Percentiles rank a stretch among this genome's conserved stretches.
phyloP scores from a whole-genome alignment of 129 eudicot species.

The Arctium minus region DNA sequence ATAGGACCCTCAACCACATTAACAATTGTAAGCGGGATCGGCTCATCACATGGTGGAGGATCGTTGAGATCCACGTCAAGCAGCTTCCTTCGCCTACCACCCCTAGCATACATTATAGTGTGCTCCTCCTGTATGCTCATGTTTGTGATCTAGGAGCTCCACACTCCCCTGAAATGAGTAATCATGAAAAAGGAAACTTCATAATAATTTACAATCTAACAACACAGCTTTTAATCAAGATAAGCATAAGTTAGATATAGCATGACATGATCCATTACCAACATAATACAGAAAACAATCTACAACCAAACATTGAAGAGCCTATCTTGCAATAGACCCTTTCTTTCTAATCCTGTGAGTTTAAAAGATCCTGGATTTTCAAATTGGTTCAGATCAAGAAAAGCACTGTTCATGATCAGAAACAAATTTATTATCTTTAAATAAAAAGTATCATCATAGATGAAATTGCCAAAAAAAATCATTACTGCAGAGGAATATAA shows the following conservation, averaged over 20 bases:
- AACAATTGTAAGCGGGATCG: neutral
- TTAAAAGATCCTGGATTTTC: neutral
- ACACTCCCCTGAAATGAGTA: neutral
- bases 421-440: neutral
- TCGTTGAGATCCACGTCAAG: constrained; percentile 7
- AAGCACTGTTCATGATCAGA: neutral
- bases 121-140: neutral
- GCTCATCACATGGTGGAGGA: neutral
- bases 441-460: neutral
- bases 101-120: neutral
- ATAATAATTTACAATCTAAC: neutral
- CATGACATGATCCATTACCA: neutral
- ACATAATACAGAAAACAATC: neutral
- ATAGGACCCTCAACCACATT: neutral
- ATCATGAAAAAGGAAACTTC: neutral
- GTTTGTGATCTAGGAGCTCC: neutral
- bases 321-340: neutral
- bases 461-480: neutral
- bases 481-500: neutral
- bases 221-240: neutral
- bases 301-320: neutral
- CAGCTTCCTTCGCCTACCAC: neutral
- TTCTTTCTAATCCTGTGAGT: neutral
- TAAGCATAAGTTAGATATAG: neutral
- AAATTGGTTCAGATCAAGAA: neutral